Evolutionary conservation across 192 early-diverging fungal genomes (phyloP).

Genomic region (Umbelopsis sp.): DNA sequence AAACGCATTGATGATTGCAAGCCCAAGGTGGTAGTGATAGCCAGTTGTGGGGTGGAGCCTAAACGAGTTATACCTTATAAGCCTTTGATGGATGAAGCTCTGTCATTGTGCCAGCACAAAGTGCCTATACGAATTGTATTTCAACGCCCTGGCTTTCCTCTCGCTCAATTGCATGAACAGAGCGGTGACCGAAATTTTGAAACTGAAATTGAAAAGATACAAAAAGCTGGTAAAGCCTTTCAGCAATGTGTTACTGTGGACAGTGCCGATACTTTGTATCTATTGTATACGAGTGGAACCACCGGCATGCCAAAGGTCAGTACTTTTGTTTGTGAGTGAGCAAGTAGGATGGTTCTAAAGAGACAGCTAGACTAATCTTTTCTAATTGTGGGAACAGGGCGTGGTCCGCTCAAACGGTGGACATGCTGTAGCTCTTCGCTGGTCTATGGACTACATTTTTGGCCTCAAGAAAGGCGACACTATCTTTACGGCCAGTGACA

Average conservation of each 20-base stretch:
- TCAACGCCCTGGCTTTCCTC: conserved; percentile 66
- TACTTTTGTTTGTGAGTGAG: neutral
- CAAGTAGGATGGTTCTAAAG: neutral
- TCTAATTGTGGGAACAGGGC: conserved; percentile 37
- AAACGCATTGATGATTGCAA: conserved; percentile 84
- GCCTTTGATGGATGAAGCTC: conserved; percentile 75
- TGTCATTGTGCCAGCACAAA: conserved; percentile 53
- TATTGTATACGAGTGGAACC: conserved; percentile 80
- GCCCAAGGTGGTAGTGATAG: conserved; percentile 75
- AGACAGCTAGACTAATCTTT: neutral
- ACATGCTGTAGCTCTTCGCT: conserved; percentile 72
- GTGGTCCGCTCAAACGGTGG: conserved; percentile 63
- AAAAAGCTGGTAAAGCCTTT: conserved; percentile 37
- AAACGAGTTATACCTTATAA: conserved; percentile 75
- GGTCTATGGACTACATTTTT: conserved; percentile 73
- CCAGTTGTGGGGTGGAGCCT: conserved; percentile 82
- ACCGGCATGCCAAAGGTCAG: conserved; percentile 81
- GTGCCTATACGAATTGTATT: conserved; percentile 59
- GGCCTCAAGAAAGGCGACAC: conserved; percentile 72
- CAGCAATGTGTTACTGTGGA: conserved; percentile 61
- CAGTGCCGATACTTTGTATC: conserved; percentile 75
- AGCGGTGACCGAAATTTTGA: conserved; percentile 62
- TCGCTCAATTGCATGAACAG: conserved; percentile 49
- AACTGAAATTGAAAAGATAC: conserved; percentile 49
- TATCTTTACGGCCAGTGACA: conserved; percentile 82